Percentiles rank a stretch among this genome's conserved stretches.
These are phyloP conservation scores for Starmerella ratchasimensis DNA, from an alignment of 805 yeast genomes.

Conservation along the genomic window DNA sequence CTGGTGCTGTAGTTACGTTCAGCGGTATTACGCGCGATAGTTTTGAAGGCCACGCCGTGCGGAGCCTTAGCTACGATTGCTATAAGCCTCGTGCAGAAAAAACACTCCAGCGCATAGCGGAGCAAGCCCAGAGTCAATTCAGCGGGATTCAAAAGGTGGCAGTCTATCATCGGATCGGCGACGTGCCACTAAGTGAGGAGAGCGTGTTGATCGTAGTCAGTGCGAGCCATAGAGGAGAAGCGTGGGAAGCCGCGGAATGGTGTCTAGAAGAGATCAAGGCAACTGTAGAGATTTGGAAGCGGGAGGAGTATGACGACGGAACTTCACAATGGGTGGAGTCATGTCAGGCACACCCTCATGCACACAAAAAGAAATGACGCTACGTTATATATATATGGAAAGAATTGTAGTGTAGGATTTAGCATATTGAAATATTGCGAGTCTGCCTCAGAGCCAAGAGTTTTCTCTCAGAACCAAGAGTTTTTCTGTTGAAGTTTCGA, in stretches of 20 bases:
- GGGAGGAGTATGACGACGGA: conserved; percentile 34
- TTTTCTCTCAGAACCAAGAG: conserved; percentile 7
- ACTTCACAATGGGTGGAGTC: conserved; percentile 29
- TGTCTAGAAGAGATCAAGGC: conserved; percentile 34
- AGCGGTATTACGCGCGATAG: conserved; percentile 39
- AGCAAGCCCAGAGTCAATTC: conserved; percentile 20
- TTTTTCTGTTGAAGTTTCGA: conserved; percentile 22
- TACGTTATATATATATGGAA: no score
- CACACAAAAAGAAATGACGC: not conserved
- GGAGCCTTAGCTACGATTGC: conserved; percentile 34
- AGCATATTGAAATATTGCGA: not conserved
- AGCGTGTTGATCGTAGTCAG: conserved; percentile 35
- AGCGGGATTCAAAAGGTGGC: conserved; percentile 15
- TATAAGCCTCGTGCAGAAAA: conserved; percentile 32
- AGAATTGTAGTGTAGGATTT: not conserved
- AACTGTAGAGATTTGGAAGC: conserved; percentile 39
- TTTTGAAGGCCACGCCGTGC: conserved; percentile 32
- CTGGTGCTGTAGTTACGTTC: conserved; percentile 39
- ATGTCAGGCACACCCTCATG: not conserved
- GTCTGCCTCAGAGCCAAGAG: not conserved
- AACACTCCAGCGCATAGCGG: conserved; percentile 29
- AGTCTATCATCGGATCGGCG: conserved; percentile 35
- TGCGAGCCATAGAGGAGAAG: conserved; percentile 35
- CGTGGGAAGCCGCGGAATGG: conserved; percentile 36
- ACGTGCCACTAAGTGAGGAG: conserved; percentile 36